Percentiles rank a stretch among this genome's conserved stretches.
Evolutionary conservation across 2,329 filamentous ascomycete species (phyloP).

Genomic region (Pseudogymnoascus sp.): DNA sequence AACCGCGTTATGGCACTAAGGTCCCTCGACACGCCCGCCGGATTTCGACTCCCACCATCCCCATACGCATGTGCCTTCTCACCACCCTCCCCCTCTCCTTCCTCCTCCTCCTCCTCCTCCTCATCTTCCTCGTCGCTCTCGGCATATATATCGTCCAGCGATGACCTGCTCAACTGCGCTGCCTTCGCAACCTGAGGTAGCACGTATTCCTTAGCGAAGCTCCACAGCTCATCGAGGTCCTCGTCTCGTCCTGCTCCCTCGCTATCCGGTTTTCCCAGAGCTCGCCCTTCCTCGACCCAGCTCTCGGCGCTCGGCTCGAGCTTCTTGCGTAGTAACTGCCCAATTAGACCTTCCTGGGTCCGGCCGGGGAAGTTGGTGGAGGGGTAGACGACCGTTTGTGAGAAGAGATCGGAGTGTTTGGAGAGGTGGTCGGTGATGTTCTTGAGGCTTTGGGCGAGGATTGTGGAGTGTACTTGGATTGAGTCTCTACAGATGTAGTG

Average conservation of each 20-base stretch:
- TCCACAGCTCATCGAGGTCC: conserved; percentile 53
- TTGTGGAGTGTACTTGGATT: conserved; percentile 62
- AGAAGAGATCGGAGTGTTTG: conserved; percentile 60
- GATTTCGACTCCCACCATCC: conserved; percentile 21
- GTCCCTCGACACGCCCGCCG: background rate
- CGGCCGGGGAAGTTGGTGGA: conserved; percentile 66
- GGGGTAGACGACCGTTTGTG: conserved; percentile 65
- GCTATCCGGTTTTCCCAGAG: conserved; percentile 31
- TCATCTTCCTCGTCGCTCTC: conserved; percentile 27
- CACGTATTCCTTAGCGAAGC: conserved; percentile 33
- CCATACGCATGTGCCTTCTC: conserved; percentile 32
- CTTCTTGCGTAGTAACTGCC: conserved; percentile 72
- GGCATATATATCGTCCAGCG: conserved; percentile 27
- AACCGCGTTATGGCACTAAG: background rate
- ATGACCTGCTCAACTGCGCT: conserved; percentile 31
- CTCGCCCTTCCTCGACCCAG: conserved; percentile 58
- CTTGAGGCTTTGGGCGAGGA: conserved; percentile 63
- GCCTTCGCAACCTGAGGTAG: conserved; percentile 32
- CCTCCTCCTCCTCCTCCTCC: conserved; percentile 16
- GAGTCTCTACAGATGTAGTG: conserved; percentile 46
- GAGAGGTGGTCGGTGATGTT: conserved; percentile 58
- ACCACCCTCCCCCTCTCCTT: conserved; percentile 27
- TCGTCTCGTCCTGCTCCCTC: conserved; percentile 18
- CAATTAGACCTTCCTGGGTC: conserved; percentile 57
- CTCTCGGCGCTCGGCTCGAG: conserved; percentile 70